These are phyloP conservation scores for Metschnikowia colocasiae DNA, from an alignment of 805 yeast genomes.

Conservation along the genomic window DNA sequence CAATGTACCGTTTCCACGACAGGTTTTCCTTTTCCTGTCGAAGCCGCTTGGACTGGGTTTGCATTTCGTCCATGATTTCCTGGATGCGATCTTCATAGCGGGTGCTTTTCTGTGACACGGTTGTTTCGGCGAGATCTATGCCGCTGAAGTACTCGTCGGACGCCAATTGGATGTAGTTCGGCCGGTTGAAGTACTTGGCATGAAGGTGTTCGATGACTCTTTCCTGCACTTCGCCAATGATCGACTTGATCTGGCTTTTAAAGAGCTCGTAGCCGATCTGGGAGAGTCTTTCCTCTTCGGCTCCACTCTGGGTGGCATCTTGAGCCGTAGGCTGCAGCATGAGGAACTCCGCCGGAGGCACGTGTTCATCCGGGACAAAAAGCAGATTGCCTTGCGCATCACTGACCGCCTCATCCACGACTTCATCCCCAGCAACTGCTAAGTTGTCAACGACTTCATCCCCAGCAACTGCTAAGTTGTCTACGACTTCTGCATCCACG, in stretches of 20 bases:
- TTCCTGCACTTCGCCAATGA: conserved; percentile 14
- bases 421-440: too few species aligned
- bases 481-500: too few species aligned
- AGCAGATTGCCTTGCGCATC: conserved; percentile 1
- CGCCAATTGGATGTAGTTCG: conserved; percentile 19
- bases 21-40: conserved; percentile 5
- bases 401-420: too few species aligned
- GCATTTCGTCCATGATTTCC: conserved; percentile 12
- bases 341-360: background rate
- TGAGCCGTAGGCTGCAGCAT: background rate
- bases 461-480: too few species aligned
- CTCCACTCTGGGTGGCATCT: too few species aligned
- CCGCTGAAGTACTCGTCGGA: conserved; percentile 18
- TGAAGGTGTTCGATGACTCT: conserved; percentile 9
- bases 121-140: conserved; percentile 4
- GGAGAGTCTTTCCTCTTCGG: conserved; percentile 5
- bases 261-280: conserved; percentile 18
- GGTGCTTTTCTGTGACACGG: background rate
- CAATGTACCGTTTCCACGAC: conserved; percentile 48
- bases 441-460: too few species aligned
- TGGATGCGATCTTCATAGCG: conserved; percentile 5
- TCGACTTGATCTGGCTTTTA: conserved; percentile 13
- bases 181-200: conserved; percentile 16
- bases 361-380: conserved; percentile 10
- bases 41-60: conserved; percentile 10